A percentile compares a stretch with the other conserved stretches of the same genome.
These are phyloP conservation scores for Brassica hybrid DNA, from an alignment of 441 rosid species.

Conservation along the genomic window DNA sequence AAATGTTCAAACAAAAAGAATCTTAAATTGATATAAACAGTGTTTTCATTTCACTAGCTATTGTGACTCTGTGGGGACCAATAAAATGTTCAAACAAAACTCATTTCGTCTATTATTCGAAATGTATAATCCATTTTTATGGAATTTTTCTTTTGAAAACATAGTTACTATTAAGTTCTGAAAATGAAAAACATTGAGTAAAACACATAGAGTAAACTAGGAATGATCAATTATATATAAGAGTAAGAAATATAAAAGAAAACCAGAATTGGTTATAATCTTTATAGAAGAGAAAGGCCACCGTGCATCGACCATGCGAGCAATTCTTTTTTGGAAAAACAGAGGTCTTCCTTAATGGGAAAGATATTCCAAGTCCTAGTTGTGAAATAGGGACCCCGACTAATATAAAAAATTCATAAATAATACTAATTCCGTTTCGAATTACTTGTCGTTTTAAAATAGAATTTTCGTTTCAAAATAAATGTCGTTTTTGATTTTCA, in stretches of 20 bases:
- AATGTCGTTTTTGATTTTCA: too few species aligned
- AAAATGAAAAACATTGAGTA: neutral
- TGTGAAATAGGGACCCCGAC: conserved; percentile 29
- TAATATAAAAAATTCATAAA: neutral
- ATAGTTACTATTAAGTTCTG: neutral
- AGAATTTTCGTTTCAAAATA: too few species aligned
- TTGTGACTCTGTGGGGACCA: conserved; percentile 2
- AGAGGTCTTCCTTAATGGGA: conserved; percentile 32
- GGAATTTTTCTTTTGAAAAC: neutral
- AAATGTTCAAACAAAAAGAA: too few species aligned
- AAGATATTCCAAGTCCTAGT: conserved; percentile 32
- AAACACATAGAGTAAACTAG: neutral
- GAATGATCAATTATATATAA: neutral
- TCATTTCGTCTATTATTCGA: neutral
- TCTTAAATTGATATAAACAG: too few species aligned
- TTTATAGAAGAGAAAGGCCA: neutral
- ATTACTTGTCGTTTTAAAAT: too few species aligned
- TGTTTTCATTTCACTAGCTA: neutral
- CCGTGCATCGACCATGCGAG: conserved; percentile 18
- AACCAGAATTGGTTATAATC: neutral
- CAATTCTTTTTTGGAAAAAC: neutral
- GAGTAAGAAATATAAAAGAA: neutral
- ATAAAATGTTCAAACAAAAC: neutral
- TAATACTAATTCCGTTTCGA: neutral
- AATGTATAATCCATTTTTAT: neutral